Conservation (phyloP, 495 filamentous ascomycete species). For the Extremus antarcticus region DNA sequence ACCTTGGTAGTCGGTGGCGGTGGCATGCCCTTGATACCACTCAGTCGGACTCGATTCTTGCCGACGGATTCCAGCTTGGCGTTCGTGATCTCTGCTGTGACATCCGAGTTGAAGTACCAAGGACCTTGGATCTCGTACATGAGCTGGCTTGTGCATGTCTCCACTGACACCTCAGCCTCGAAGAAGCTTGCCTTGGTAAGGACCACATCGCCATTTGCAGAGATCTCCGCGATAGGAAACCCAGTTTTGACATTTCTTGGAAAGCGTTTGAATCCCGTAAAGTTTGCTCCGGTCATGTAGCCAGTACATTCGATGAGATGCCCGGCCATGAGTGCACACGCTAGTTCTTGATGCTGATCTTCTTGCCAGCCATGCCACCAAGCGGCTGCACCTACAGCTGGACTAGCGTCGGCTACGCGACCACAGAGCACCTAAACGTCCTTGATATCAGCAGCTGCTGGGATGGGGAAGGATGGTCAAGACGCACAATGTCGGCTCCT, state of each 20-base stretch:
- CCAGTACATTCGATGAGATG: slow-evolving; percentile 22
- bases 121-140: slow-evolving; percentile 26
- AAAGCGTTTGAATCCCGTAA: slow-evolving; percentile 22
- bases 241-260: slow-evolving; percentile 14
- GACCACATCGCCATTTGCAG: slow-evolving; percentile 10
- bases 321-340: slow-evolving; percentile 22
- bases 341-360: slow-evolving; percentile 18
- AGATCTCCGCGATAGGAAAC: slow-evolving; percentile 23
- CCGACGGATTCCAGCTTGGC: slow-evolving; percentile 18
- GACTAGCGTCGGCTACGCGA: slow-evolving; percentile 29
- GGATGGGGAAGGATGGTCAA: no score
- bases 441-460: not conserved
- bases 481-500: slow-evolving; percentile 32
- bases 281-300: slow-evolving; percentile 22
- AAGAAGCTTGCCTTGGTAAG: slow-evolving; percentile 19
- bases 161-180: slow-evolving; percentile 13
- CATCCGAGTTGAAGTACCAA: slow-evolving; percentile 24
- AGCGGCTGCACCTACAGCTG: slow-evolving; percentile 23
- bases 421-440: slow-evolving; percentile 26
- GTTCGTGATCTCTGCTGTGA: slow-evolving; percentile 19
- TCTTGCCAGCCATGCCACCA: slow-evolving; percentile 32
- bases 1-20: slow-evolving; percentile 23
- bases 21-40: slow-evolving; percentile 13
- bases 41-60: slow-evolving; percentile 17
- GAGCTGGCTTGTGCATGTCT: slow-evolving; percentile 22